phyloP scores from a whole-genome alignment of 2,329 filamentous ascomycete genomes.

The Alternaria triticimaculans region DNA sequence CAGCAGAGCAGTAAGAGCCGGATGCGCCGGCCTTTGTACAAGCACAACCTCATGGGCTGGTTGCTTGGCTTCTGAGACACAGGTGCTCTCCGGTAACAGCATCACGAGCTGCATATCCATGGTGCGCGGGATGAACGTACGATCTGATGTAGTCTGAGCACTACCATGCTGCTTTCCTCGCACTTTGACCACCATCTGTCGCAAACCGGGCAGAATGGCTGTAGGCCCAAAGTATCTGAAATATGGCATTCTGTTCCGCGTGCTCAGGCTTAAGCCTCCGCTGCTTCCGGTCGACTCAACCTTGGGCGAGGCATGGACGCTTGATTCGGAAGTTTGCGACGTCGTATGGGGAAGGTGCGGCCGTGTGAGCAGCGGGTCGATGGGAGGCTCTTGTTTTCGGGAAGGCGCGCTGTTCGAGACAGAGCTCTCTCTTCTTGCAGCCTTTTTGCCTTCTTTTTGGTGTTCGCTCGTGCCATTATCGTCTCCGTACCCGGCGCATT shows the following conservation, averaged over 20 bases:
- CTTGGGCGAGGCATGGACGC: conserved; percentile 24
- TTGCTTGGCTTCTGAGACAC: neutral
- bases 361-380: conserved; percentile 35
- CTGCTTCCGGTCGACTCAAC: conserved; percentile 26
- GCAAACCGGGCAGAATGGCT: conserved; percentile 89
- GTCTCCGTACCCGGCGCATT: conserved; percentile 56
- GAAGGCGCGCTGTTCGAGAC: conserved; percentile 14
- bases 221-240: conserved; percentile 91
- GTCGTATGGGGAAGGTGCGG: conserved; percentile 29
- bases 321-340: conserved; percentile 34
- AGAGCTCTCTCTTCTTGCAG: conserved; percentile 24
- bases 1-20: conserved; percentile 4
- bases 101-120: neutral
- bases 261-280: conserved; percentile 53
- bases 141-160: conserved; percentile 63
- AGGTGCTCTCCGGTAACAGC: neutral
- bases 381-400: conserved; percentile 27
- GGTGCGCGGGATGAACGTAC: conserved; percentile 21
- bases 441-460: conserved; percentile 30
- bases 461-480: conserved; percentile 36
- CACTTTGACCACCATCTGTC: conserved; percentile 86
- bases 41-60: neutral
- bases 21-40: neutral
- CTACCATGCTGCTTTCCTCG: conserved; percentile 69
- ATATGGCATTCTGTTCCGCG: conserved; percentile 76